Conservation (phyloP, 768 basidiomycete genomes). For the Neoboletus subvelutipes region DNA sequence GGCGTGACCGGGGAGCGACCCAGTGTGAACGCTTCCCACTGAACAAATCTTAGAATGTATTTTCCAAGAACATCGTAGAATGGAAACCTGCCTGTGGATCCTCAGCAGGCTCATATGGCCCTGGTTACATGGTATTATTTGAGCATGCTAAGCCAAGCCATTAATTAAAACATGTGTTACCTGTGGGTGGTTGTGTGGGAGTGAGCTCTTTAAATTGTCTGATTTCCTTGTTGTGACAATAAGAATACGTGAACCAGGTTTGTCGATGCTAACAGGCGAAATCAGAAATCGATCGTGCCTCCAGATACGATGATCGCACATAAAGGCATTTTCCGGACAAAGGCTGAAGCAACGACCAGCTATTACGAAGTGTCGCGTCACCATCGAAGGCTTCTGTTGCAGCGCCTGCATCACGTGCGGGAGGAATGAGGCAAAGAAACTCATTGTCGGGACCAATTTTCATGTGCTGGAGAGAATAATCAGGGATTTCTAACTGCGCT, state of each 20-base stretch:
- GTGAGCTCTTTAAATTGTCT: conserved; percentile 90
- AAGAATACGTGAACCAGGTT: conserved; percentile 97
- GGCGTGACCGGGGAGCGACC: conserved; percentile 64
- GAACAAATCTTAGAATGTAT: conserved; percentile 22
- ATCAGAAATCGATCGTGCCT: conserved; percentile 31
- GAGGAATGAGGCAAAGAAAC: conserved; percentile 80
- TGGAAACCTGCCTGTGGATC: conserved; percentile 68
- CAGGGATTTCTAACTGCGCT: conserved; percentile 29
- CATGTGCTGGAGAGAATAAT: conserved; percentile 69
- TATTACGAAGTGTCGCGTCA: conserved; percentile 66
- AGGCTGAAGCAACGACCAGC: conserved; percentile 82
- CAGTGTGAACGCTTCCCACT: conserved; percentile 80
- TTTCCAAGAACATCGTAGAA: conserved; percentile 26
- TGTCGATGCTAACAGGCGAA: conserved; percentile 62
- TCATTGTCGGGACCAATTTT: conserved; percentile 66
- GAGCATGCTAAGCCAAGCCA: conserved; percentile 12
- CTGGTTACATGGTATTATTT: conserved; percentile 39
- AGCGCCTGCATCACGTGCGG: conserved; percentile 47
- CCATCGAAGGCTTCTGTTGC: conserved; percentile 53
- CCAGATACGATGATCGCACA: conserved; percentile 52
- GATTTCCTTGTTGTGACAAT: conserved; percentile 92
- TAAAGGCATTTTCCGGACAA: conserved; percentile 82
- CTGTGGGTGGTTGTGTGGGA: conserved; percentile 64
- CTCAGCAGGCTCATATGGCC: conserved; percentile 76
- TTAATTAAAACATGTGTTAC: conserved; percentile 40